phyloP scores from a whole-genome alignment of 768 basidiomycete species.

The Rhodotorula paludigena region DNA sequence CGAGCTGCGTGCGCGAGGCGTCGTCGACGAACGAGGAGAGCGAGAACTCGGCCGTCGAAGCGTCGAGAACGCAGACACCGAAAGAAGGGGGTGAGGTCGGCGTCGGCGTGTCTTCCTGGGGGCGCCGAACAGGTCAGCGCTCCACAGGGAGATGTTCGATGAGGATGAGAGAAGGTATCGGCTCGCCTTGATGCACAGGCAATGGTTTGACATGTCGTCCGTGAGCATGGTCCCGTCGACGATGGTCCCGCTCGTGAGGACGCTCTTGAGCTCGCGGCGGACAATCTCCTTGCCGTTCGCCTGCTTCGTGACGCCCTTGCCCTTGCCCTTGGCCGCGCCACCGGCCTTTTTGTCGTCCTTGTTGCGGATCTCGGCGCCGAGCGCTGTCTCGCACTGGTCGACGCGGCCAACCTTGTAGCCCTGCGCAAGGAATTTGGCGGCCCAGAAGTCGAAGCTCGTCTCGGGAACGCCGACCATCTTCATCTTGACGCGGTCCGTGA shows the following conservation, averaged over 20 bases:
- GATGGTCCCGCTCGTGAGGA: slow-evolving; percentile 92
- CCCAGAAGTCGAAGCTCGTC: slow-evolving; percentile 86
- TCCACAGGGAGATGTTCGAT: too few species aligned
- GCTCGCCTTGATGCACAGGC: slow-evolving; percentile 69
- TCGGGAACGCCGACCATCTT: slow-evolving; percentile 99
- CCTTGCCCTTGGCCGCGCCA: slow-evolving; percentile 41
- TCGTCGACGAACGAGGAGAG: slow-evolving; percentile 86
- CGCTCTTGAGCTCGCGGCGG: slow-evolving; percentile 82
- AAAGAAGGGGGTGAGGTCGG: slow-evolving; percentile 51
- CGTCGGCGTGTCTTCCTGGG: slow-evolving; percentile 35
- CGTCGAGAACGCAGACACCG: slow-evolving; percentile 86
- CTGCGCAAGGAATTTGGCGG: slow-evolving; percentile 55
- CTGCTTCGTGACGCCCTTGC: slow-evolving; percentile 50
- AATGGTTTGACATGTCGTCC: slow-evolving; percentile 93
- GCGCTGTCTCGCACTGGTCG: slow-evolving; percentile 92
- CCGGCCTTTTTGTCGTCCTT: slow-evolving; percentile 61
- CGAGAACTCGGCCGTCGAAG: slow-evolving; percentile 91
- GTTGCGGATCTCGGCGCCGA: slow-evolving; percentile 92
- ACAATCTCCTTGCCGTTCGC: slow-evolving; percentile 65
- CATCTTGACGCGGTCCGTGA: slow-evolving; percentile 84
- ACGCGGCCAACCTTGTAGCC: slow-evolving; percentile 94
- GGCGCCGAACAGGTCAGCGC: neutral
- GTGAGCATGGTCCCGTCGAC: slow-evolving; percentile 81
- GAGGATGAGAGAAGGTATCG: neutral
- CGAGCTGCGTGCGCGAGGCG: slow-evolving; percentile 81